Evolutionary conservation across 2,329 filamentous ascomycete genomes (phyloP), one percentile per base, ranked within the genome.

Genomic region (Phialocephala subalpina): DNA sequence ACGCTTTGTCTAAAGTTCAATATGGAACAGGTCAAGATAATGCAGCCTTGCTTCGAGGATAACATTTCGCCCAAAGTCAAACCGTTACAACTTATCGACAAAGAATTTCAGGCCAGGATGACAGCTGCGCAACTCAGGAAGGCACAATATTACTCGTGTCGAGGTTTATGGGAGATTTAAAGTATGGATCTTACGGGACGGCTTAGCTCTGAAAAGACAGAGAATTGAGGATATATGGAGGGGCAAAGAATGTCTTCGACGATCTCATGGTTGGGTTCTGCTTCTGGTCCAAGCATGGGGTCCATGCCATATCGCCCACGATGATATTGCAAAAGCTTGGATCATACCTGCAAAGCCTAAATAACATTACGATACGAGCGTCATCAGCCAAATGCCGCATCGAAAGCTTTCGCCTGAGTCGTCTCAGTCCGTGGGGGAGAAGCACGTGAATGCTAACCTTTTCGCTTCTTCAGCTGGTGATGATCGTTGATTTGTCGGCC

Each of bases 271-370:
- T 12, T 12, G 3, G 9, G 36, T 40, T 11, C 18, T 40, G 42
- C 7, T 49, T 20, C 20, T 25, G 45, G 7, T 33, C 25, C 27
- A 14, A 53, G 6, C 22, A 53, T 27, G 25, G 22, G 27, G 16
- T 53, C 49, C 25, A 53, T 53, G 29, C 16, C n/a, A 22, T 25
- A 45, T 25, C 8, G 11, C 12, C 20, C 8, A 2, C 6, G n/a
- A 29, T n/a, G n/a, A n/a, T n/a, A 52, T 45, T n/a, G 16, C 47
- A 27, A 18, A 33, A 3, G 25, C 25, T 33, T 53, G 25, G 49
- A 53, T 53, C 12, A 29, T 29, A 53, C 49, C 22, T 27, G 25
- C 18, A 53, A 53, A 53, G 49, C 25, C 29, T 53, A 53, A 42
- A 42, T 42, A 12, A 29, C 25, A 53, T 33, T 8, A 29, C 49